A percentile compares a stretch with the other conserved stretches of the same genome.
These are phyloP conservation scores for Amauroascus niger DNA, from an alignment of 2,329 filamentous ascomycete genomes.

Conservation along the genomic window DNA sequence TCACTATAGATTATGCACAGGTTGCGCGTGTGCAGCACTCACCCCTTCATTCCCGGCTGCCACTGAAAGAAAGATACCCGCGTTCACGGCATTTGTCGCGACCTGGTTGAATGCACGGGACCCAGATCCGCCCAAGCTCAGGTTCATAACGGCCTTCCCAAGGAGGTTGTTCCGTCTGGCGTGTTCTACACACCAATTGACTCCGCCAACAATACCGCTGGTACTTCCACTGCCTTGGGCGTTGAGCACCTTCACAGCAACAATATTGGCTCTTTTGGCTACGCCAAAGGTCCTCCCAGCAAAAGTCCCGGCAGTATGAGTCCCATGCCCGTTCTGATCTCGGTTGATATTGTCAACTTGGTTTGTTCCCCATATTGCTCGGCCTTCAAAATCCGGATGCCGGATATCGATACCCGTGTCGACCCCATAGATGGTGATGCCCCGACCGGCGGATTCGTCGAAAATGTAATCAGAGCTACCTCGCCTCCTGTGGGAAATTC, in stretches of 20 bases:
- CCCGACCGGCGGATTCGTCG: conserved; percentile 28
- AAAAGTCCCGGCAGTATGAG: conserved; percentile 33
- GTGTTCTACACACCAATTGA: conserved; percentile 33
- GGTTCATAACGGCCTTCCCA: conserved; percentile 29
- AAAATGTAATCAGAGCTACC: conserved; percentile 28
- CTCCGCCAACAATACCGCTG: conserved; percentile 42
- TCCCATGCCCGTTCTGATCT: conserved; percentile 31
- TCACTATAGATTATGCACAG: too few relatives aligned
- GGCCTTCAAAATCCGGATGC: conserved; percentile 30
- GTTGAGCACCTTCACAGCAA: conserved; percentile 44
- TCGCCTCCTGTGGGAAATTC: conserved; percentile 25
- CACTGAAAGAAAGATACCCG: conserved; percentile 35
- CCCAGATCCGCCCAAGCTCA: conserved; percentile 29
- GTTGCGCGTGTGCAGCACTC: conserved; percentile 20
- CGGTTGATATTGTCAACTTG: conserved; percentile 18
- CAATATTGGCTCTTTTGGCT: conserved; percentile 30
- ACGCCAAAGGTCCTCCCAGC: conserved; percentile 30
- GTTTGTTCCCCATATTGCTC: conserved; percentile 31
- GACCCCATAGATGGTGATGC: conserved; percentile 31
- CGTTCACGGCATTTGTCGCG: conserved; percentile 28
- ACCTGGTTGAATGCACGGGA: conserved; percentile 33
- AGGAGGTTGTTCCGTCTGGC: conserved; percentile 23
- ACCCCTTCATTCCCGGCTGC: conserved; percentile 35
- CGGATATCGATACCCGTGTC: conserved; percentile 31
- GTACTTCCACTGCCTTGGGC: conserved; percentile 38